A percentile compares a stretch with the other conserved stretches of the same genome.
Evolutionary conservation across 148 eudicot genomes (phyloP).

Genomic region (Rhododendron williamsianum): DNA sequence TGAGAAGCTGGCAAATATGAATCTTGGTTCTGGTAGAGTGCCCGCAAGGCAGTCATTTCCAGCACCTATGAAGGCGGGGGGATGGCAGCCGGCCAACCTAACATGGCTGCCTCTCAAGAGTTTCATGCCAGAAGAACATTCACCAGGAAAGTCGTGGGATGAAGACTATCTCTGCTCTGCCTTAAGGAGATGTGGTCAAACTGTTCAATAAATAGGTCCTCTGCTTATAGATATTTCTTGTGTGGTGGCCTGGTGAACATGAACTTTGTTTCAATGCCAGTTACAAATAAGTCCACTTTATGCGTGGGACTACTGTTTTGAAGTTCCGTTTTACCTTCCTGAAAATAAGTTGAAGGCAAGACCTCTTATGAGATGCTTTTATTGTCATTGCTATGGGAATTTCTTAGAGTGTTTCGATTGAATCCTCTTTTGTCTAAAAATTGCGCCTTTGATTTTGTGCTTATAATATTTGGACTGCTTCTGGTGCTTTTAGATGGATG

Average conservation of each 20-base stretch:
- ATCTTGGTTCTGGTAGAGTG: constrained; percentile 22
- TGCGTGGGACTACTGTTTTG: background rate
- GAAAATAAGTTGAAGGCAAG: background rate
- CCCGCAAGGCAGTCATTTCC: constrained; percentile 17
- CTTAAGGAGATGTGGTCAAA: background rate
- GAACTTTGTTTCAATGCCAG: background rate
- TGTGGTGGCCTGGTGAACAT: background rate
- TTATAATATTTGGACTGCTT: background rate
- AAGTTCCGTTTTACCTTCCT: background rate
- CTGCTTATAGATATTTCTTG: background rate
- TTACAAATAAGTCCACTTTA: background rate
- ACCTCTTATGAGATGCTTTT: background rate
- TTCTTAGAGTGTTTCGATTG: background rate
- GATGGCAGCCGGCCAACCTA: constrained; percentile 31
- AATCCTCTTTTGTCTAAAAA: background rate
- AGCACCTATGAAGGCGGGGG: constrained; percentile 54
- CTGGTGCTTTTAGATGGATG: background rate
- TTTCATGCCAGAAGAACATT: constrained; percentile 23
- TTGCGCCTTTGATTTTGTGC: background rate
- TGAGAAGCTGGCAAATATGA: constrained; percentile 43
- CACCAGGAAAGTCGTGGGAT: constrained; percentile 39
- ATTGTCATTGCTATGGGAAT: background rate
- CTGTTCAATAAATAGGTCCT: background rate
- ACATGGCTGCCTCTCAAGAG: constrained; percentile 30
- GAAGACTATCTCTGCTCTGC: background rate